Conservation (phyloP, 148 eudicot genomes). For the Vaccinium macrocarpon region DNA sequence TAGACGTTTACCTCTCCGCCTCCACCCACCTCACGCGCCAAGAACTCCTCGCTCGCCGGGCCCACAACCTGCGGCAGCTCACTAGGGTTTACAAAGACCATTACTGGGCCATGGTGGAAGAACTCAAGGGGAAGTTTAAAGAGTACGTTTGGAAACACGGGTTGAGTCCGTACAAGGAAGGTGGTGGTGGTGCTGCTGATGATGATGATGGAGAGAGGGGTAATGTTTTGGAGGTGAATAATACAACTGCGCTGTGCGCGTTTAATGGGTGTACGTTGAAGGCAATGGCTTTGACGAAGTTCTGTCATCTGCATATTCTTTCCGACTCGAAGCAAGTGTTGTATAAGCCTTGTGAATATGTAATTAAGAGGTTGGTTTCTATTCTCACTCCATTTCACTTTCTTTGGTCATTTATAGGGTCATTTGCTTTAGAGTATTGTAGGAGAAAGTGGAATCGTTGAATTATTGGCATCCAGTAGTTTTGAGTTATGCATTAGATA, state of each 20-base stretch:
- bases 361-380: conserved; percentile 36
- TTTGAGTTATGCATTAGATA: no score
- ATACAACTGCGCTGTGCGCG: conserved; percentile 22
- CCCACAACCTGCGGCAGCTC: conserved; percentile 27
- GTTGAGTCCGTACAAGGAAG: conserved; percentile 34
- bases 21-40: conserved; percentile 41
- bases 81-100: conserved; percentile 38
- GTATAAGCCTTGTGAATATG: conserved; percentile 53
- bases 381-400: not conserved
- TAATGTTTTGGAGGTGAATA: conserved; percentile 18
- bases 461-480: no score
- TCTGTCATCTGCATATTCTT: conserved; percentile 51
- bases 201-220: not conserved
- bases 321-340: conserved; percentile 53
- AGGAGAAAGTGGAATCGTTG: no score
- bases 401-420: not conserved
- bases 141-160: conserved; percentile 33
- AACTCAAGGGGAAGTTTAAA: conserved; percentile 8
- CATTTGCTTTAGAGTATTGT: not conserved
- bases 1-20: conserved; percentile 25
- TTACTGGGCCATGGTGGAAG: conserved; percentile 63
- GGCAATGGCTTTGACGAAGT: conserved; percentile 59
- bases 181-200: conserved; percentile 21
- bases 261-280: conserved; percentile 44
- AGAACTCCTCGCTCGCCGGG: conserved; percentile 45